Evolutionary conservation across 2,329 filamentous ascomycete genomes (phyloP).

Genomic region (Curvularia verruculosa): DNA sequence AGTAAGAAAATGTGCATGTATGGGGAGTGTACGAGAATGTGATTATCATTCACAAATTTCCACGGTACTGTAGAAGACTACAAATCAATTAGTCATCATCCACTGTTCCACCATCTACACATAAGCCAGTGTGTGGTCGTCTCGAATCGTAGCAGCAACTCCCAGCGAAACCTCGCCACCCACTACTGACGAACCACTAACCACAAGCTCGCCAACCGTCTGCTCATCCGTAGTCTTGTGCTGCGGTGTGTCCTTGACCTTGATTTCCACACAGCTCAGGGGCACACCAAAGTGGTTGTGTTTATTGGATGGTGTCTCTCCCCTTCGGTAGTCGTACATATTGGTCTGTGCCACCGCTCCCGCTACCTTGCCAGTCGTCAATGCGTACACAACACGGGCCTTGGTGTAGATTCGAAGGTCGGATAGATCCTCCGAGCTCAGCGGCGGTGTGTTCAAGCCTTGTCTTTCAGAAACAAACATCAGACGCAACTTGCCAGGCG

Average conservation of each 20-base stretch:
- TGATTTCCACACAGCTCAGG: slow-evolving; percentile 77
- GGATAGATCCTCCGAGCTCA: slow-evolving; percentile 74
- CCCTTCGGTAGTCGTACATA: slow-evolving; percentile 80
- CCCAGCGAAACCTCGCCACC: slow-evolving; percentile 69
- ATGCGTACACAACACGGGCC: slow-evolving; percentile 81
- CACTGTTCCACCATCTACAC: slow-evolving; percentile 24
- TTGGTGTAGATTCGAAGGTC: slow-evolving; percentile 83
- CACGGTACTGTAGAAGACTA: neutral
- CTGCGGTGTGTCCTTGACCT: slow-evolving; percentile 67
- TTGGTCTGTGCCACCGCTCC: slow-evolving; percentile 88
- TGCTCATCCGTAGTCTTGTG: slow-evolving; percentile 68
- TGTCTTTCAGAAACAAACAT: slow-evolving; percentile 78
- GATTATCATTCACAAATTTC: neutral
- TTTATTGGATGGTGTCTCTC: slow-evolving; percentile 47
- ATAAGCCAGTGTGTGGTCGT: slow-evolving; percentile 74
- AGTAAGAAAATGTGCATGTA: too few species aligned
- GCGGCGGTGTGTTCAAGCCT: slow-evolving; percentile 64
- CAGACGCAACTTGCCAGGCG: slow-evolving; percentile 77
- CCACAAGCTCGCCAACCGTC: slow-evolving; percentile 65
- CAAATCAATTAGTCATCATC: neutral
- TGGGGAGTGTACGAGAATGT: too few species aligned
- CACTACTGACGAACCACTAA: slow-evolving; percentile 74
- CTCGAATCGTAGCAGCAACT: slow-evolving; percentile 67
- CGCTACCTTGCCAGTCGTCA: slow-evolving; percentile 82
- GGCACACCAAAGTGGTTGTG: slow-evolving; percentile 81